These are phyloP conservation scores for Venturia aucupariae DNA, from an alignment of 2,329 filamentous ascomycete species.

Conservation along the genomic window DNA sequence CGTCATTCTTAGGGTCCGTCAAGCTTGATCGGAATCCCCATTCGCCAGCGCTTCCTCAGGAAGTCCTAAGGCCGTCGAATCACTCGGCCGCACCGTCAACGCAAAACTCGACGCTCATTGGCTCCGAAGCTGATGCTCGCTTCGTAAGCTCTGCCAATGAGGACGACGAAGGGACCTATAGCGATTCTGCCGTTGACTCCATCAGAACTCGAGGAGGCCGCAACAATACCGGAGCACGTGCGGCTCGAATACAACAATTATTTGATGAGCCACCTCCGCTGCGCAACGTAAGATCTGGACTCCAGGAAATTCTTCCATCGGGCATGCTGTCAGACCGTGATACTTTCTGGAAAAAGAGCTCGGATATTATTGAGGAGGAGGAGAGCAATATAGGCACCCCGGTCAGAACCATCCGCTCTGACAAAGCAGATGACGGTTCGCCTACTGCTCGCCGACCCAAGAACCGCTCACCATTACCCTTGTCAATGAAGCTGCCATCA, in stretches of 20 bases:
- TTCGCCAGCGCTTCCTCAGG: constrained; percentile 14
- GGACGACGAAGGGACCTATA: constrained; percentile 69
- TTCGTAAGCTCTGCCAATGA: constrained; percentile 61
- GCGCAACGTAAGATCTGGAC: constrained; percentile 29
- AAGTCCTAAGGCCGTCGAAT: constrained; percentile 37
- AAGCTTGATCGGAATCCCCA: constrained; percentile 10
- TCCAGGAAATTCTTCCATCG: constrained; percentile 41
- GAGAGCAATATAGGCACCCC: constrained; percentile 34
- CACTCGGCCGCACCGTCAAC: constrained; percentile 50
- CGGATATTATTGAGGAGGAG: constrained; percentile 42
- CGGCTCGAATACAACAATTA: constrained; percentile 64
- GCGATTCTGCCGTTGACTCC: constrained; percentile 70
- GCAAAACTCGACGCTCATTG: constrained; percentile 55
- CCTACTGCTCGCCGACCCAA: constrained; percentile 25
- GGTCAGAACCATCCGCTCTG: constrained; percentile 33
- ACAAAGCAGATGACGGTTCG: constrained; percentile 27
- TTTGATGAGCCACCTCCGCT: constrained; percentile 67
- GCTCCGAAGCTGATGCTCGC: constrained; percentile 59
- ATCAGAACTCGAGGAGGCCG: constrained; percentile 61
- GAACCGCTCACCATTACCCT: constrained; percentile 28
- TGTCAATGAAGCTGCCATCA: constrained; percentile 31
- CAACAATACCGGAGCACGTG: constrained; percentile 55
- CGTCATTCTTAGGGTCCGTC: neutral
- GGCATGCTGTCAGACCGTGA: constrained; percentile 34
- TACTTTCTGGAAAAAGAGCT: constrained; percentile 26